These are phyloP conservation scores for Globisporangium paddicum DNA, from an alignment of 352 stramenopile genomes.

Conservation along the genomic window DNA sequence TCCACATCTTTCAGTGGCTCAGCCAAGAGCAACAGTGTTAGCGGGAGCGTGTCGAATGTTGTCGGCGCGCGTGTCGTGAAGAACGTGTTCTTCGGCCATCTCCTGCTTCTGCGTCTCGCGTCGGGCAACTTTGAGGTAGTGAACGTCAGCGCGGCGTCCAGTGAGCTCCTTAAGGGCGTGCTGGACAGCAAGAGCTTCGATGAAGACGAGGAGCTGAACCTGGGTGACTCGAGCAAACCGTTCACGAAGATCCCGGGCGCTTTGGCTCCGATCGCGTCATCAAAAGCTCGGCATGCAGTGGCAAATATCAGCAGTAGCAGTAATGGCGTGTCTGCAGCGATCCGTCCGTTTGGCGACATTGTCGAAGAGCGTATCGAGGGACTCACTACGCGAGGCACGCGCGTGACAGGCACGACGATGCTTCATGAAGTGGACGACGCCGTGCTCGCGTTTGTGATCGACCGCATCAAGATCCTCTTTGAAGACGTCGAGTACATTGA, in stretches of 20 bases:
- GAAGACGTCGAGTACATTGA: conserved; percentile 78
- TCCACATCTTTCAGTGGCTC: conserved; percentile 1
- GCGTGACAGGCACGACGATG: conserved; percentile 58
- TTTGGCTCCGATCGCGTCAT: conserved; percentile 45
- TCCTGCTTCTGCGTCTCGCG: conserved; percentile 67
- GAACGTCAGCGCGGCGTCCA: conserved; percentile 71
- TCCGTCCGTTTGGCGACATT: conserved; percentile 53
- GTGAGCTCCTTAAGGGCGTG: conserved; percentile 61
- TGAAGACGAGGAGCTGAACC: conserved; percentile 6
- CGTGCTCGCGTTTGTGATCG: conserved; percentile 49
- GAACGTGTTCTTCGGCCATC: conserved; percentile 71
- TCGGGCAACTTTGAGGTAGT: conserved; percentile 74
- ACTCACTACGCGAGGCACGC: conserved; percentile 31
- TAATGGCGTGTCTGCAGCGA: conserved; percentile 15
- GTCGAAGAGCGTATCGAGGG: conserved; percentile 57
- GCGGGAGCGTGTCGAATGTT: conserved; percentile 37
- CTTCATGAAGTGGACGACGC: conserved; percentile 63
- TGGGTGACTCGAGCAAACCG: conserved; percentile 7
- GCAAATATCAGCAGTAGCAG: conserved; percentile 1
- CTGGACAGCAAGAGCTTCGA: conserved; percentile 23
- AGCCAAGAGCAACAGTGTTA: not conserved
- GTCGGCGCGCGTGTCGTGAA: conserved; percentile 64
- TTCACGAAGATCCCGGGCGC: conserved; percentile 46
- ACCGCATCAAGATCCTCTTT: conserved; percentile 46
- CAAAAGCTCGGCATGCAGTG: conserved; percentile 21